These are phyloP conservation scores for Yarrowia divulgata DNA, from an alignment of 805 yeast species.

Conservation along the genomic window DNA sequence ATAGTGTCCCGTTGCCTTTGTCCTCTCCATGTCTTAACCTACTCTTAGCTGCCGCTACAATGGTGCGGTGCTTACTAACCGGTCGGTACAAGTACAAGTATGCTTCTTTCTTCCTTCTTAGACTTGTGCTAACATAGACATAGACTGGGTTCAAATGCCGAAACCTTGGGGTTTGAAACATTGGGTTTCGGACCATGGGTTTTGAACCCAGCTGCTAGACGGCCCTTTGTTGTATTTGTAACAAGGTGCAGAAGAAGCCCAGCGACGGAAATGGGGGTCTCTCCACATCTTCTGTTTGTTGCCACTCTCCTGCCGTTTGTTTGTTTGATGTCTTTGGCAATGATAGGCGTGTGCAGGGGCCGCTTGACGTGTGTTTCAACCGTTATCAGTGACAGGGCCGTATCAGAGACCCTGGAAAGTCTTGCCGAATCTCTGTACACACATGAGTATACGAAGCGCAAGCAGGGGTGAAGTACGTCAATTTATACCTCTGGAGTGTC, in stretches of 20 bases:
- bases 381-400: no score
- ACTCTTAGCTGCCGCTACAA: constrained; percentile 1
- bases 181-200: constrained; percentile 11
- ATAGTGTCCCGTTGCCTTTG: neutral
- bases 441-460: neutral
- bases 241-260: neutral
- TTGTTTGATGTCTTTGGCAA: neutral
- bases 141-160: constrained; percentile 13
- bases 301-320: neutral
- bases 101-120: neutral
- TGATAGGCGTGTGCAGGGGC: neutral
- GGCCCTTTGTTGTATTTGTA: neutral
- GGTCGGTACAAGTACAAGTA: no score
- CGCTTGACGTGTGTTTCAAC: neutral
- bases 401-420: neutral
- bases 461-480: neutral
- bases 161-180: constrained; percentile 18
- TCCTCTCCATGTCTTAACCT: neutral
- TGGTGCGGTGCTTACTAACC: neutral
- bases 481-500: neutral
- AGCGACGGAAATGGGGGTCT: constrained; percentile 1
- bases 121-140: neutral
- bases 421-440: neutral
- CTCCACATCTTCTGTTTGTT: constrained; percentile 11
- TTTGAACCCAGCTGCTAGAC: neutral